Conservation (phyloP, 805 yeast genomes). For the Barnettozyma californica region DNA sequence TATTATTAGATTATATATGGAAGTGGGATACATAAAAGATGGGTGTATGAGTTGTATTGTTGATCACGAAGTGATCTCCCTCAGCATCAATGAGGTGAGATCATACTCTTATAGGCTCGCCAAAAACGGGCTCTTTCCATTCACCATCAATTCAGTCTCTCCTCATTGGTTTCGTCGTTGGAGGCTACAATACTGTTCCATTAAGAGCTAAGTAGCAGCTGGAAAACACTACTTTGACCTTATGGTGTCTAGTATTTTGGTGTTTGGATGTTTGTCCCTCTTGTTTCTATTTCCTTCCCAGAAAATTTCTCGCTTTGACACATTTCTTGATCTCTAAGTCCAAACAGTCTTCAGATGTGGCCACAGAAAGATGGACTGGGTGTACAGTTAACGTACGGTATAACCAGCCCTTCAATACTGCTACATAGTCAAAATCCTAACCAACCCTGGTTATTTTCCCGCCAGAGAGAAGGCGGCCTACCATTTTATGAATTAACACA, state of each 20-base stretch:
- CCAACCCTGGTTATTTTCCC: slow-evolving; percentile 25
- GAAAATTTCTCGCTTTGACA: neutral
- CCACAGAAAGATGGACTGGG: slow-evolving; percentile 39
- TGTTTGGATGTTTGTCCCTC: neutral
- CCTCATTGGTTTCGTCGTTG: too few relatives aligned
- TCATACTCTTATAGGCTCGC: too few relatives aligned
- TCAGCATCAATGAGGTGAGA: too few relatives aligned
- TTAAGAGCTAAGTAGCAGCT: too few relatives aligned
- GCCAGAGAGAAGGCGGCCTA: slow-evolving; percentile 21
- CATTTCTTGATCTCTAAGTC: neutral
- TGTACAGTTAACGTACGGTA: slow-evolving; percentile 38
- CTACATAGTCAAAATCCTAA: slow-evolving; percentile 13
- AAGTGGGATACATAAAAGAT: too few relatives aligned
- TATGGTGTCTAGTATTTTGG: too few relatives aligned
- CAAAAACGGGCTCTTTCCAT: too few relatives aligned
- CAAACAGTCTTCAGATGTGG: slow-evolving; percentile 21
- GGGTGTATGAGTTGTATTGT: neutral
- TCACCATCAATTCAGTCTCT: too few relatives aligned
- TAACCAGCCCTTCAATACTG: slow-evolving; percentile 30
- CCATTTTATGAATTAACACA: slow-evolving; percentile 11
- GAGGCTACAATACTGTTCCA: too few relatives aligned
- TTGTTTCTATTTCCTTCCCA: neutral
- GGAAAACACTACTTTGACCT: too few relatives aligned
- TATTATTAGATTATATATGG: too few relatives aligned
- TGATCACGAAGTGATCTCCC: too few relatives aligned